Conservation (phyloP, 371 early-diverging fungal genomes). For the Saksenaea vasiformis region DNA sequence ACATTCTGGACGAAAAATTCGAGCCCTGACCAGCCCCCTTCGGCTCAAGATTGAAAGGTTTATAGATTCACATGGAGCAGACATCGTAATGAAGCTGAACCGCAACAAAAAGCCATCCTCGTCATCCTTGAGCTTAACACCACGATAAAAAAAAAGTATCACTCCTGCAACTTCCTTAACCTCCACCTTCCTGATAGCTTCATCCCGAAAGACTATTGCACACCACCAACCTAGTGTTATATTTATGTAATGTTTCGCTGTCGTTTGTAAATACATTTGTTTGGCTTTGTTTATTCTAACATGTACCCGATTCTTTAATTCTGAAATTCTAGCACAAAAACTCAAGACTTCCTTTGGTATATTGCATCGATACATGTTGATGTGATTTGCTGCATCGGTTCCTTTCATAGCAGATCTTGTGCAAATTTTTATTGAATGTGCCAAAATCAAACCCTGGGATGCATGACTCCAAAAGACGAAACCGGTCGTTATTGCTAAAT, state of each 20-base stretch:
- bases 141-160: not conserved
- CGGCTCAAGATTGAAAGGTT: slow-evolving; percentile 42
- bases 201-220: not conserved
- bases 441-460: too few species aligned
- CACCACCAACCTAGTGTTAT: slow-evolving; percentile 3
- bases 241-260: slow-evolving; percentile 3
- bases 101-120: not conserved
- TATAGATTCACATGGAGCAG: slow-evolving; percentile 43
- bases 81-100: slow-evolving; percentile 21
- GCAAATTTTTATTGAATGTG: too few species aligned
- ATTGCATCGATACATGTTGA: too few species aligned
- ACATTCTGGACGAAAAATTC: slow-evolving; percentile 29
- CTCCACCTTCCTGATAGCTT: not conserved
- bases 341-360: too few species aligned
- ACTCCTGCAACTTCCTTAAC: not conserved
- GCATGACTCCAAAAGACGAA: too few species aligned
- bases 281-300: slow-evolving; percentile 5
- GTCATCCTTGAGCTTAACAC: not conserved
- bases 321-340: too few species aligned
- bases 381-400: too few species aligned
- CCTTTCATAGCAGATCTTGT: too few species aligned
- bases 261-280: slow-evolving; percentile 5
- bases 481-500: too few species aligned
- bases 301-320: too few species aligned
- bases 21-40: slow-evolving; percentile 23